Percentiles rank a stretch among this genome's conserved stretches.
phyloP scores from a whole-genome alignment of 371 early-diverging fungal species.

The Mucor ambiguus region DNA sequence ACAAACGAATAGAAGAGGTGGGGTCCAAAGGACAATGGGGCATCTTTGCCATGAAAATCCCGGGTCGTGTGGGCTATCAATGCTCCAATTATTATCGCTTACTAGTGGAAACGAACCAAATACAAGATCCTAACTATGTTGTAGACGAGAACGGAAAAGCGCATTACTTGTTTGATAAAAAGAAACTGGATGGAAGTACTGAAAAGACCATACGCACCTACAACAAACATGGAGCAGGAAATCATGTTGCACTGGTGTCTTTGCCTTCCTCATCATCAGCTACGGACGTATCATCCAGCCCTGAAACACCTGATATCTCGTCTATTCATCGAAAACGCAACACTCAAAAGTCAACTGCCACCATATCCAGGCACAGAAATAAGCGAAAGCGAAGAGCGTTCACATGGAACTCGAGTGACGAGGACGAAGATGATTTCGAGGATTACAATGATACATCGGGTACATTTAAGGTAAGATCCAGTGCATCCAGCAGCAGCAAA shows the following conservation, averaged over 20 bases:
- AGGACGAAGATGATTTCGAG: conserved; percentile 56
- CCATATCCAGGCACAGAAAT: conserved; percentile 1
- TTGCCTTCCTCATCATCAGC: background rate
- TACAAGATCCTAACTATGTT: conserved; percentile 89
- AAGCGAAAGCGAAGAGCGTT: conserved; percentile 47
- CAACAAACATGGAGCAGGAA: conserved; percentile 57
- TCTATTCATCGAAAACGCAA: background rate
- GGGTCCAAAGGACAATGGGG: conserved; percentile 97
- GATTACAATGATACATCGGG: conserved; percentile 69
- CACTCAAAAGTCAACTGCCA: conserved; percentile 10
- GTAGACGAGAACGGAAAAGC: conserved; percentile 87
- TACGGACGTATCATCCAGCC: background rate
- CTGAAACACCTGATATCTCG: background rate
- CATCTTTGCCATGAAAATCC: conserved; percentile 91
- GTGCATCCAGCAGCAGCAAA: conserved; percentile 9
- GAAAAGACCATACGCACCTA: conserved; percentile 80
- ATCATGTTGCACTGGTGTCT: conserved; percentile 20
- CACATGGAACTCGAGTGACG: conserved; percentile 29
- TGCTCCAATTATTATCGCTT: conserved; percentile 94
- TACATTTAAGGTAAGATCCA: conserved; percentile 56
- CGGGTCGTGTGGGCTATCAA: conserved; percentile 96
- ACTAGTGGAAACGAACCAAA: conserved; percentile 81
- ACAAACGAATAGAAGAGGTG: conserved; percentile 77
- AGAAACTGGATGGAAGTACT: conserved; percentile 76
- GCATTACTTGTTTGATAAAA: conserved; percentile 84